Base-by-base conservation (phyloP, 805 yeast species). In the Lachancea quebecensis region DNA sequence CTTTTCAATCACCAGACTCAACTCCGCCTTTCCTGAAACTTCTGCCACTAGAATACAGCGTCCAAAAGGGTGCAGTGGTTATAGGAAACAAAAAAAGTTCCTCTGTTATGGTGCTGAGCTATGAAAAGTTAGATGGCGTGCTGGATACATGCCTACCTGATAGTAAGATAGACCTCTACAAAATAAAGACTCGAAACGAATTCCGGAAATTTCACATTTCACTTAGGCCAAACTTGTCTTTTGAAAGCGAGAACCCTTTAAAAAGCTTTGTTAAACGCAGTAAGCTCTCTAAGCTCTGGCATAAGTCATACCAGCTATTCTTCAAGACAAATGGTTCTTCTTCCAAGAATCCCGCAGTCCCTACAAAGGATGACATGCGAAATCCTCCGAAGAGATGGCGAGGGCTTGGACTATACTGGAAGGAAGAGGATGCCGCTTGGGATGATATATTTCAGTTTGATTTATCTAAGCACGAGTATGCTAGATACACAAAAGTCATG, bases 31-130 rank as follows among this genome's bases (percentile, higher is more conserved):
- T 67, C 9, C 48, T 72, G 29, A 56, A 57, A 9, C 45, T 73
- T 10, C 65, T 87, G 10, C 99, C 99, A 0, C 53, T 91, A 2
- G 75, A 77, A 11, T 40, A 87, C 2, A 64, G 68, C 7, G 68
- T 86, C 10, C 74, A 70, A 38, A 82, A 77, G 45, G 88, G 91
- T 1, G 82, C 95, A 0, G 40, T 87, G 25, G 83, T 87, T 1
- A 56, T 88, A 16, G 99, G 99, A 8, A 91, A 90, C 62, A 71
- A 74, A 48, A 73, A 78, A 12, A 88, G 96, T 0, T 82, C 93
- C 1, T 78, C 90, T 1, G 65, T 93, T 10, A 50, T 85, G 37
- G 79, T 88, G 2, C 68, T 75, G 3, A 80, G 88, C 8, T 82
- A 73, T 54, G 69, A 74, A 4, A 59, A 70, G 1, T 79, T 79